Conservation (phyloP, 768 basidiomycete species). For the Trichaptum fuscoviolaceum region DNA sequence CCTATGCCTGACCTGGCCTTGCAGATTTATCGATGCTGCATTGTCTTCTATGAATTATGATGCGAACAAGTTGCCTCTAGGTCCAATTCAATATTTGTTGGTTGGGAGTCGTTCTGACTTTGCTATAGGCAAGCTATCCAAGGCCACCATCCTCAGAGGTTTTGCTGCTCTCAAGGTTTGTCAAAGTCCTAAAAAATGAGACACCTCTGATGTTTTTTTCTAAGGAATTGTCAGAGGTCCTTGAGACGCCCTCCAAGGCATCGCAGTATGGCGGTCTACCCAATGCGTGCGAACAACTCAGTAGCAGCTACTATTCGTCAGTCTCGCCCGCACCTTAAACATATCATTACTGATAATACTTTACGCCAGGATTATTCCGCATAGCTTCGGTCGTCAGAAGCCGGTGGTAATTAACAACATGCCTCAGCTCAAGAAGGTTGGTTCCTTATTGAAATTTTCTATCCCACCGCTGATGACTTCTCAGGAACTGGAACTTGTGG, state of each 20-base stretch:
- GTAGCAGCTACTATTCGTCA: slow-evolving; percentile 52
- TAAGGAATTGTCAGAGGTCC: slow-evolving; percentile 46
- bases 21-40: slow-evolving; percentile 46
- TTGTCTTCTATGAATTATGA: slow-evolving; percentile 64
- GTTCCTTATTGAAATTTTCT: background rate
- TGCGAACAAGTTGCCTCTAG: slow-evolving; percentile 58
- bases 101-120: background rate
- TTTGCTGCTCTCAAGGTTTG: slow-evolving; percentile 52
- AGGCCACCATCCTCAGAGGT: slow-evolving; percentile 53
- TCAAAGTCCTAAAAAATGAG: background rate
- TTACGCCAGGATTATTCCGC: slow-evolving; percentile 47
- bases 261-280: slow-evolving; percentile 31
- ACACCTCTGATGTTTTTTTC: slow-evolving; percentile 12
- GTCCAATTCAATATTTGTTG: slow-evolving; percentile 19
- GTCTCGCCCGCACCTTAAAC: slow-evolving; percentile 13
- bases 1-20: background rate
- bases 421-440: slow-evolving; percentile 37
- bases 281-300: slow-evolving; percentile 42
- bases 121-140: slow-evolving; percentile 48
- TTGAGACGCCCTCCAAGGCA: slow-evolving; percentile 37
- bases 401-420: slow-evolving; percentile 39
- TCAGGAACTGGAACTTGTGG: slow-evolving; percentile 60
- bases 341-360: background rate
- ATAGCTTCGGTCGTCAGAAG: slow-evolving; percentile 49
- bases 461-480: background rate